Evolutionary conservation across 306 rosid genomes (phyloP).

Genomic region (Crotalaria pallida): DNA sequence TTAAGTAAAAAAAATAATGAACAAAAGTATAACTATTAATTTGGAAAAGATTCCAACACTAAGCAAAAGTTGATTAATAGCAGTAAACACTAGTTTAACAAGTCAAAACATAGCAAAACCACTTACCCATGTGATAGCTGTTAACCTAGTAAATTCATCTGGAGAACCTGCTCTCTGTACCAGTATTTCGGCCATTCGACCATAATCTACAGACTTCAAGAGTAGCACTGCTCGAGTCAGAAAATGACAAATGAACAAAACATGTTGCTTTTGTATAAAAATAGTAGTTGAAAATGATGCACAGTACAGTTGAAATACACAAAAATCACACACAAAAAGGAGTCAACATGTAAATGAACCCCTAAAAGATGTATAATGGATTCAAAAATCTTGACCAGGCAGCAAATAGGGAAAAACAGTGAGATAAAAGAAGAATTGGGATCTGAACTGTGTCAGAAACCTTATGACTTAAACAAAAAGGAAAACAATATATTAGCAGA

Average conservation of each 20-base stretch:
- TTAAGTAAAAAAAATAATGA: not conserved
- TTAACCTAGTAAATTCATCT: slow-evolving; percentile 93
- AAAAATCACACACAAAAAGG: not conserved
- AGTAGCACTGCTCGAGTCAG: slow-evolving; percentile 99
- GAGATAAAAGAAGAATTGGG: slow-evolving; percentile 3
- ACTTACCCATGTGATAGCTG: slow-evolving; percentile 96
- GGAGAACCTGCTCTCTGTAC: slow-evolving; percentile 86
- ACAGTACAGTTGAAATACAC: slow-evolving; percentile 16
- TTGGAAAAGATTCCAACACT: not conserved
- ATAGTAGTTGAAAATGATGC: slow-evolving; percentile 24
- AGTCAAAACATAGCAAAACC: slow-evolving; percentile 5
- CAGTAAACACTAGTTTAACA: not conserved
- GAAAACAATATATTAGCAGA: slow-evolving; percentile 19
- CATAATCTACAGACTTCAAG: slow-evolving; percentile 99
- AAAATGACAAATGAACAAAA: slow-evolving; percentile 79
- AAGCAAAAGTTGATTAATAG: slow-evolving; percentile 1
- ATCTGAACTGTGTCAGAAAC: slow-evolving; percentile 19
- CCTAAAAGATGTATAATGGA: not conserved
- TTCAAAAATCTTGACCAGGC: not conserved
- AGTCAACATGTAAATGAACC: slow-evolving; percentile 4
- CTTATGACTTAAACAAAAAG: slow-evolving; percentile 34
- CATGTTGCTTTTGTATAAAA: slow-evolving; percentile 34
- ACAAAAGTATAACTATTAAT: not conserved
- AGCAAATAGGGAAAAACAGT: not conserved
- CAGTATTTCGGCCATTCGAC: slow-evolving; percentile 98